Conservation (phyloP, 768 basidiomycete species). For the Lactifluus piperatus region DNA sequence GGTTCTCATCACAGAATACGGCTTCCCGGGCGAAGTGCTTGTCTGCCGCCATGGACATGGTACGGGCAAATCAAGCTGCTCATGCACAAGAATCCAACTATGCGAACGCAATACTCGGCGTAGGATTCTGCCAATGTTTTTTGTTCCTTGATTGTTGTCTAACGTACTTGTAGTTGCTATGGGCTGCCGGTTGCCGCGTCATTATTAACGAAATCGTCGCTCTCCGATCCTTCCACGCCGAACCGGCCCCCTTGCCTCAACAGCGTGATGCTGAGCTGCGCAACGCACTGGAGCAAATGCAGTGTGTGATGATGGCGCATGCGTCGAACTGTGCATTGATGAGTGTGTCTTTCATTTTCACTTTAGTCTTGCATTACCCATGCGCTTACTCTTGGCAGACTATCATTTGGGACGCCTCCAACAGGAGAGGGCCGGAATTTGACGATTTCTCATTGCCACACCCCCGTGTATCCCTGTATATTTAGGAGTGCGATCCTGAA, state of each 20-base stretch:
- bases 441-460: not conserved
- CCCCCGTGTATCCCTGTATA: not conserved
- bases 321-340: slow-evolving; percentile 11
- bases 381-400: not conserved
- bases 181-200: slow-evolving; percentile 17
- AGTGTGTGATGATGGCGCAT: slow-evolving; percentile 4
- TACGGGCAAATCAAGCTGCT: slow-evolving; percentile 4
- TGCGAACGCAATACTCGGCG: slow-evolving; percentile 8
- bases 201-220: slow-evolving; percentile 17
- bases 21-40: slow-evolving; percentile 19
- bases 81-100: slow-evolving; percentile 1
- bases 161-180: slow-evolving; percentile 1
- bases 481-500: not conserved
- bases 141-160: not conserved
- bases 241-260: not conserved
- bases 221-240: slow-evolving; percentile 12
- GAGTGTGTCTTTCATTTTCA: slow-evolving; percentile 2
- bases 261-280: slow-evolving; percentile 12
- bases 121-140: not conserved
- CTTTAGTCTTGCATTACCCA: not conserved
- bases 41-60: slow-evolving; percentile 13
- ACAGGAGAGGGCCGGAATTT: slow-evolving; percentile 16
- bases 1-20: slow-evolving; percentile 17
- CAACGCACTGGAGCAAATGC: slow-evolving; percentile 14
- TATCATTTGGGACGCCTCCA: slow-evolving; percentile 16